These are phyloP conservation scores for Arachnopeziza araneosa DNA, from an alignment of 2,329 filamentous ascomycete species.

Conservation along the genomic window DNA sequence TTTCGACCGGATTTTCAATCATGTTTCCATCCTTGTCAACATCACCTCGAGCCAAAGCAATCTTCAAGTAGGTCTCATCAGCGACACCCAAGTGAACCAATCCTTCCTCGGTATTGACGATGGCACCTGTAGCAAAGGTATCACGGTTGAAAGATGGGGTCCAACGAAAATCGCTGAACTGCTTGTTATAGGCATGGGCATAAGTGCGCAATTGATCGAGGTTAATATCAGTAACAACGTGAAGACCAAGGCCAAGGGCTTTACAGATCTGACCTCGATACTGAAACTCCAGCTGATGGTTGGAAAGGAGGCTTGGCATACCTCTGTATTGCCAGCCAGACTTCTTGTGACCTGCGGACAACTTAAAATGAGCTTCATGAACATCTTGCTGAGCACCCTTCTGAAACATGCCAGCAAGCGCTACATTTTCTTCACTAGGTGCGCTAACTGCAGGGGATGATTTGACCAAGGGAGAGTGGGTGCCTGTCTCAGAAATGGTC, in stretches of 20 bases:
- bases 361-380: background rate
- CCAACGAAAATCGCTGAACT: background rate
- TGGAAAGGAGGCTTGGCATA: background rate
- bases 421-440: too few relatives aligned
- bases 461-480: too few relatives aligned
- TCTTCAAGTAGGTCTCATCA: background rate
- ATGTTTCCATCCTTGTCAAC: background rate
- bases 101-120: background rate
- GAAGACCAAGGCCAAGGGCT: background rate
- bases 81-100: background rate
- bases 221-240: background rate
- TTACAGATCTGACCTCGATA: conserved; percentile 2
- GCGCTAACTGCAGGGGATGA: too few relatives aligned
- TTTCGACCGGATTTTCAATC: background rate
- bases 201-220: conserved; percentile 1
- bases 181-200: conserved; percentile 6
- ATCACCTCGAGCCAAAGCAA: background rate
- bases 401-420: too few relatives aligned
- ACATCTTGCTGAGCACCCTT: too few relatives aligned
- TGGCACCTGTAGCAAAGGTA: background rate
- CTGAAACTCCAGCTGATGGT: background rate
- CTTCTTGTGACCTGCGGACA: background rate
- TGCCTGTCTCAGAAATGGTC: too few relatives aligned
- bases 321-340: background rate
- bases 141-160: background rate